These are phyloP conservation scores for Epichloe festucae DNA, from an alignment of 2,329 filamentous ascomycete genomes.

Conservation along the genomic window DNA sequence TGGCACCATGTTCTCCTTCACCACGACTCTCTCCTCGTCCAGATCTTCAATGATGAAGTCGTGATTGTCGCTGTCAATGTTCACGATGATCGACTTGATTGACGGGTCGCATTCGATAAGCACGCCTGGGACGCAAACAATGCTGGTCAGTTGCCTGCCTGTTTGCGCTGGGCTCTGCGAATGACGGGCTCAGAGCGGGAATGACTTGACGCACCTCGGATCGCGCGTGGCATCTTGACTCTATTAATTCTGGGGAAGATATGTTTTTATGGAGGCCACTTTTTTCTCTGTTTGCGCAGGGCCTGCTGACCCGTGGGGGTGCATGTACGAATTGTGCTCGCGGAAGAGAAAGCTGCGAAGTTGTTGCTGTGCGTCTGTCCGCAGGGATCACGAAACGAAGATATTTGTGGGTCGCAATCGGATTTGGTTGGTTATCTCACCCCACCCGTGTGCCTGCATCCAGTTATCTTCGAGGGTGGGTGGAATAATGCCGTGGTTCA, in stretches of 20 bases:
- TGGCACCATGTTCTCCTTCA: constrained; percentile 61
- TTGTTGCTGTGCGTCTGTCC: too few species aligned
- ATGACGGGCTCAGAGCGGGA: background rate
- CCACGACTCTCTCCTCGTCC: constrained; percentile 61
- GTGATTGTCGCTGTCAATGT: constrained; percentile 57
- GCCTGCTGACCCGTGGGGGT: too few species aligned
- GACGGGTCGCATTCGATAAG: constrained; percentile 75
- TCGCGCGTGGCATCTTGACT: constrained; percentile 40
- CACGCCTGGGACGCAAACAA: constrained; percentile 36
- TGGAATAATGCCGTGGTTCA: too few species aligned
- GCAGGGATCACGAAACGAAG: background rate
- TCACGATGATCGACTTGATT: constrained; percentile 74
- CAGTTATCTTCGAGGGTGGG: too few species aligned
- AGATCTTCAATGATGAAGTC: constrained; percentile 70
- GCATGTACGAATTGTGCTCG: too few species aligned
- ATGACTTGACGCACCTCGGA: constrained; percentile 31
- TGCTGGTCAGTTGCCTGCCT: constrained; percentile 5
- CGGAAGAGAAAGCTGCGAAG: too few species aligned
- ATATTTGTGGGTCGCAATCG: background rate
- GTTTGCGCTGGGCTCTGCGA: background rate
- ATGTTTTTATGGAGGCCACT: too few species aligned
- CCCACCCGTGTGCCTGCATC: too few species aligned
- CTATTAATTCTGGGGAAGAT: background rate
- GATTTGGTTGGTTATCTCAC: background rate
- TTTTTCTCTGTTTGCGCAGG: background rate